Percentiles rank a stretch among this genome's conserved stretches.
These are phyloP conservation scores for Epipyxis sp. DNA, from an alignment of 108 stramenopile species.

Conservation along the genomic window DNA sequence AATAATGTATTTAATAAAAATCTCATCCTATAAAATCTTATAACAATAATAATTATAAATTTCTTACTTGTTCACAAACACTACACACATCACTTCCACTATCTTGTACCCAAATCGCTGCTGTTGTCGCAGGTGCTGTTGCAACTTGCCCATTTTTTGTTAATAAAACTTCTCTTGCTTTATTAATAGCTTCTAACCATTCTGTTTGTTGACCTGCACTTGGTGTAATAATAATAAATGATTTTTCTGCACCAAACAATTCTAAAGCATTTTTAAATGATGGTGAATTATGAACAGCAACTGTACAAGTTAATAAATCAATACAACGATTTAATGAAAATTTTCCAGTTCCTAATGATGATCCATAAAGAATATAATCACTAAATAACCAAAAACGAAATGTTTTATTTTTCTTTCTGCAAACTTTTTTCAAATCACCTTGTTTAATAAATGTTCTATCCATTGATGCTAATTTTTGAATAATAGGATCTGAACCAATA, in stretches of 20 bases:
- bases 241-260: conserved; percentile 28
- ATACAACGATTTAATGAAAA: conserved; percentile 21
- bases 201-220: neutral
- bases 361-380: conserved; percentile 27
- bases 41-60: neutral
- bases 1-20: too few relatives aligned
- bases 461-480: conserved; percentile 17
- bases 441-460: conserved; percentile 18
- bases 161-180: neutral
- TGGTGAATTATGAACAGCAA: neutral
- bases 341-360: conserved; percentile 4
- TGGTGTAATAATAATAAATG: conserved; percentile 25
- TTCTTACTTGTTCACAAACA: neutral
- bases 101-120: conserved; percentile 13
- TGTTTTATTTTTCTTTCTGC: conserved; percentile 12
- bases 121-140: neutral
- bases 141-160: too few relatives aligned
- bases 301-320: neutral
- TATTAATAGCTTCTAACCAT: conserved; percentile 5
- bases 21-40: neutral
- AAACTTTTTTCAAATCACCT: conserved; percentile 31
- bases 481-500: conserved; percentile 2
- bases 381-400: conserved; percentile 22
- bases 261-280: neutral
- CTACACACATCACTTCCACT: neutral